These are phyloP conservation scores for Nothopassalora personata DNA, from an alignment of 2,329 filamentous ascomycete species.

Conservation along the genomic window DNA sequence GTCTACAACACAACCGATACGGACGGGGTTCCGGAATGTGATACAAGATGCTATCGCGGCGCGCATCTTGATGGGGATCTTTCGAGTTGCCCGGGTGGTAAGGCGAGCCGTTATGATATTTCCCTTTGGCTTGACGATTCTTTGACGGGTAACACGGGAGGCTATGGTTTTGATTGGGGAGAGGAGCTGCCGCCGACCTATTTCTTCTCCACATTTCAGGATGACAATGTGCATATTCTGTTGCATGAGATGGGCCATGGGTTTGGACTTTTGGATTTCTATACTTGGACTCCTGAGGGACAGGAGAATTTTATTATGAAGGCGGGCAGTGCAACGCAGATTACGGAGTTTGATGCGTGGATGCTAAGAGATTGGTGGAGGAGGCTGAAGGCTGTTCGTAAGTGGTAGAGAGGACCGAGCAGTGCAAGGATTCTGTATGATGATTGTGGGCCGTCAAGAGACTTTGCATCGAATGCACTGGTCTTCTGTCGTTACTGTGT, in stretches of 20 bases:
- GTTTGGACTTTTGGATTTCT: constrained; percentile 39
- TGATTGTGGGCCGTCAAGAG: no score
- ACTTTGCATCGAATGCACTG: no score
- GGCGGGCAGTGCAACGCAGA: constrained; percentile 38
- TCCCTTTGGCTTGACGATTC: constrained; percentile 46
- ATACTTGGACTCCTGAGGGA: constrained; percentile 43
- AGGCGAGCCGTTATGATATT: constrained; percentile 37
- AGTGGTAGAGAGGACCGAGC: not conserved
- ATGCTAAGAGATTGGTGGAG: constrained; percentile 48
- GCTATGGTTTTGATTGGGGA: constrained; percentile 28
- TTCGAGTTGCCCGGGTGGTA: constrained; percentile 37
- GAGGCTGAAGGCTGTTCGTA: constrained; percentile 16
- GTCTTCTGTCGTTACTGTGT: not conserved
- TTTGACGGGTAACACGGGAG: constrained; percentile 38
- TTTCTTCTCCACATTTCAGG: constrained; percentile 36
- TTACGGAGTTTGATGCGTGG: constrained; percentile 49
- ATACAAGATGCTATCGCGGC: constrained; percentile 40
- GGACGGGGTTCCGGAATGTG: constrained; percentile 42
- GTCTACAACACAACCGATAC: constrained; percentile 41
- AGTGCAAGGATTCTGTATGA: no score
- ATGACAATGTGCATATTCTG: constrained; percentile 42
- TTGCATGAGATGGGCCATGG: constrained; percentile 47
- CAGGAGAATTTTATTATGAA: constrained; percentile 44
- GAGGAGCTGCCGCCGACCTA: constrained; percentile 41
- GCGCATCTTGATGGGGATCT: constrained; percentile 44